Evolutionary conservation across 2,329 filamentous ascomycete genomes (phyloP).

Genomic region (Sporothrix mexicana): DNA sequence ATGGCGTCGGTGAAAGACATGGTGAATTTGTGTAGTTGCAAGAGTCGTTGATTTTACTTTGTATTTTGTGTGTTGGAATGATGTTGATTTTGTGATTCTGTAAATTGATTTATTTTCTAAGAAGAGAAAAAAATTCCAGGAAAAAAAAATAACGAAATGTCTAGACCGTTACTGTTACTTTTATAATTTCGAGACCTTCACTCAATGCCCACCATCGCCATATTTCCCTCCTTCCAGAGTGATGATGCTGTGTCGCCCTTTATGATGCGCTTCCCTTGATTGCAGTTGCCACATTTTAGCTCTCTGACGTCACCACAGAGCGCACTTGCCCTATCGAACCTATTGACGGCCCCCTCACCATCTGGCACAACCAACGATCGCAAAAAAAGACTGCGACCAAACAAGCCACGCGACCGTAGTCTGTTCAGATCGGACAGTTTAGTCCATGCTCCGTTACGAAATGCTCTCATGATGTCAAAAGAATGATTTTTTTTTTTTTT

Average conservation of each 20-base stretch:
- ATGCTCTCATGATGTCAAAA: constrained; percentile 5
- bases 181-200: background rate
- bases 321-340: background rate
- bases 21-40: background rate
- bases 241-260: constrained; percentile 5
- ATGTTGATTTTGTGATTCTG: background rate
- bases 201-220: background rate
- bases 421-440: background rate
- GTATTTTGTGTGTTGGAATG: background rate
- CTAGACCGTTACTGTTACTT: background rate
- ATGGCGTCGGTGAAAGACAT: constrained; percentile 26
- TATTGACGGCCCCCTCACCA: background rate
- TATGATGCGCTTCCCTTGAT: background rate
- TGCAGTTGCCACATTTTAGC: constrained; percentile 5
- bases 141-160: background rate
- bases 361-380: constrained; percentile 3
- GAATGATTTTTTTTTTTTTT: too few relatives aligned
- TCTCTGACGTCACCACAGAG: constrained; percentile 14
- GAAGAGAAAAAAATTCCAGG: background rate
- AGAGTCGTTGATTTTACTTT: background rate
- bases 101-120: background rate
- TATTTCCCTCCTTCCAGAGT: background rate
- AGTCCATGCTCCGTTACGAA: constrained; percentile 10
- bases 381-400: background rate
- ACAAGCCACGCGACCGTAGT: background rate